Base-by-base conservation (phyloP, 352 stramenopile genomes). In the Pythium vanterpoolii region DNA sequence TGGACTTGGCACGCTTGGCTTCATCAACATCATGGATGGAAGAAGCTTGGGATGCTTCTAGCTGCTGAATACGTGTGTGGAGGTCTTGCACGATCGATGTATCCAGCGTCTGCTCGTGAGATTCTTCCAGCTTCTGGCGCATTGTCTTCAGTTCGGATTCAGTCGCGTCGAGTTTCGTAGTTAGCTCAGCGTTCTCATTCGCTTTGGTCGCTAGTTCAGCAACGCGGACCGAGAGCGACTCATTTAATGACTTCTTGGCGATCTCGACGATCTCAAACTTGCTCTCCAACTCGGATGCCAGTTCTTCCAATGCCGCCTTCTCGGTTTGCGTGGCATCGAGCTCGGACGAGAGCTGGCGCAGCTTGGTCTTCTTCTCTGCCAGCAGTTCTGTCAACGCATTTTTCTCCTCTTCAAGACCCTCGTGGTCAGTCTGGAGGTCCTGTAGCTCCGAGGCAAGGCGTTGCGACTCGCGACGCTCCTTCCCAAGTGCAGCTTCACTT, bases 321-420 rank as follows among this genome's bases (percentile, higher is more conserved):
- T 68, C 53, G 0, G 51, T 62, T n/a, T 59, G 45, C 14, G 53
- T 60, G 9, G 60, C 51, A 27, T 68, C 53, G 7, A 68, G 43
- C 38, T 62, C 60, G 0, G 60, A 62, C 18, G 46, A 30, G 3
- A 68, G 18, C 26, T 76, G 52, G 27, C 64, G 75, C 47, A 84
- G 58, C 50, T 52, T 61, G 10, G 48, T 65, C 23, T 71, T 53
- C 4, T 57, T 73, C 23, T 85, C 68, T 0, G 9, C 18, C 11
- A 85, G 39, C 21, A 69, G 60, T 21, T 60, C 27, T 2, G 21
- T 31, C 5, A 84, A 26, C 16, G 27, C 43, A 28, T 70, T 42
- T 16, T 61, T 72, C 13, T 77, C 63, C 2, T 56, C 40, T 38
- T 69, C 64, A 1, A 75, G 33, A 52, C 42, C 64, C 43, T 56